Conservation (phyloP, 768 basidiomycete species). For the Gloeopeniophorella convolvens region DNA sequence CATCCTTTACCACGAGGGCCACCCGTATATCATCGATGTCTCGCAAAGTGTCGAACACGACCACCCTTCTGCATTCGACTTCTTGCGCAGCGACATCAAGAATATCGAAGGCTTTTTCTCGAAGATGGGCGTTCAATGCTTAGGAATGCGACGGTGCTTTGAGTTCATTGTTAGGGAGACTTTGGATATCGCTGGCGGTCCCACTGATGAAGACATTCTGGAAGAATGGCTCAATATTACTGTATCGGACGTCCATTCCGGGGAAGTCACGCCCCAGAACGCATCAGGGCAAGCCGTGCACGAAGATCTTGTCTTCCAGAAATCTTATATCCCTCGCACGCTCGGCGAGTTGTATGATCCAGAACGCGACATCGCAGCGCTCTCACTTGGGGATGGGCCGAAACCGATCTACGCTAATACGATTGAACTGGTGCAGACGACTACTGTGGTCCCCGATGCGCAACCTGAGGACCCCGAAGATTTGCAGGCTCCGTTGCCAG, state of each 20-base stretch:
- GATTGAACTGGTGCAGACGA: conserved; percentile 64
- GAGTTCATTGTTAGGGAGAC: conserved; percentile 76
- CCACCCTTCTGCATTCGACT: conserved; percentile 94
- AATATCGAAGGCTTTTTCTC: conserved; percentile 93
- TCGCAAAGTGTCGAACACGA: conserved; percentile 99
- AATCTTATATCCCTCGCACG: conserved; percentile 88
- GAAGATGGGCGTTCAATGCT: conserved; percentile 60
- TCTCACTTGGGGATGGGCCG: conserved; percentile 62
- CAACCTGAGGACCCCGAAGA: conserved; percentile 15
- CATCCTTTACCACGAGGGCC: conserved; percentile 76
- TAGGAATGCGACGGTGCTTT: conserved; percentile 80
- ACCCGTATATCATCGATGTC: conserved; percentile 94
- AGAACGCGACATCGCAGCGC: conserved; percentile 79
- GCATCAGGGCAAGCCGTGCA: conserved; percentile 34
- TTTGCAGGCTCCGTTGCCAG: conserved; percentile 20
- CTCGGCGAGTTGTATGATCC: conserved; percentile 93
- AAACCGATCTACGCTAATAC: conserved; percentile 83
- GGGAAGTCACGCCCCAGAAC: conserved; percentile 18
- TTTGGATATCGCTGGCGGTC: conserved; percentile 23
- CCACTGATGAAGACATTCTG: conserved; percentile 27
- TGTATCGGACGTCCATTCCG: conserved; percentile 15
- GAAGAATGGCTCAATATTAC: conserved; percentile 44
- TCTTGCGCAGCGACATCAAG: conserved; percentile 84
- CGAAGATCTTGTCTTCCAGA: conserved; percentile 86
- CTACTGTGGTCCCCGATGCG: conserved; percentile 19